Base-by-base conservation (phyloP, 345 rosid genomes). In the Citrus cavaleriei region DNA sequence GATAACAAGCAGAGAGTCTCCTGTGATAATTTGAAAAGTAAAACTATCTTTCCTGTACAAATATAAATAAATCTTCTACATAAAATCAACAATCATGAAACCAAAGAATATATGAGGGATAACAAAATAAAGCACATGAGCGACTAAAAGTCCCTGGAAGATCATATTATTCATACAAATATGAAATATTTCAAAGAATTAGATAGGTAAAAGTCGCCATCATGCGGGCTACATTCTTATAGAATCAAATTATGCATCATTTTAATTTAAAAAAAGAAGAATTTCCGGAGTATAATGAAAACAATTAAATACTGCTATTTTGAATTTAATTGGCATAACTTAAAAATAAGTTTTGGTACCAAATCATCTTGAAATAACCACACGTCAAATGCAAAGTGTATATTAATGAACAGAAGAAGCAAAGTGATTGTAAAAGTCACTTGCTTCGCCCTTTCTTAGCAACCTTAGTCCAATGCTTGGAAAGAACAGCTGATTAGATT, bases 381-480 rank as follows among this genome's bases (percentile, higher is more conserved):
- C 40, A 37, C 9, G 40, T 37, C 40, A 37, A 37, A 37, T 37
- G 40, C 40, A 7, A 37, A 37, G 40, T 37, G 4, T 1, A 37
- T 37, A 6, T 37, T 6, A 6, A 6, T 37, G 38, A 24, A 51
- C 2, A 8, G 60, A 82, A 59, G 19, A 10, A 19, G 7, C 34
- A 38, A 14, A 70, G 0, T 6, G 38, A 4, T 35, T 35, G 38
- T 35, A 35, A 35, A 35, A 35, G 7, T 35, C 38, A 6, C 7
- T 35, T 35, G 5, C 38, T 5, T 35, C 38, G 38, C 38, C 92
- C 95, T 79, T 91, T 91, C 84, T 86, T 89, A 5, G 97, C n/a
- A n/a, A n/a, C n/a, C n/a, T n/a, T n/a, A n/a, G 86, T 40, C 98
- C 97, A 93, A 73, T 92, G 95, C 83, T 86, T 92, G n/a, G 98